Evolutionary conservation across 2,329 filamentous ascomycete genomes (phyloP), one percentile per base, ranked within the genome.

Genomic region (Thelonectria olida): DNA sequence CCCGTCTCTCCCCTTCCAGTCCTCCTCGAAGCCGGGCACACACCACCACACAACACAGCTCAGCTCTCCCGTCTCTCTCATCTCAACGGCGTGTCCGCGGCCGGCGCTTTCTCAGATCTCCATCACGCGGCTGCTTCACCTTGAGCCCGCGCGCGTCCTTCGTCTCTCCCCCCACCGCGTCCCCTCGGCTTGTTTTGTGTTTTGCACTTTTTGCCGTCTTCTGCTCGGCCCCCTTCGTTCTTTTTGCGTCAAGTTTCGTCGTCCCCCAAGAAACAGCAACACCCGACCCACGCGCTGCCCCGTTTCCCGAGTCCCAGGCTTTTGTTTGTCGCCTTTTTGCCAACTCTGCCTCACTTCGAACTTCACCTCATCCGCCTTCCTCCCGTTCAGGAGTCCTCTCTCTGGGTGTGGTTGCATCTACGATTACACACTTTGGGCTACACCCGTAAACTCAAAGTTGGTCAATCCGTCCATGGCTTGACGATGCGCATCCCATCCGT

Each of bases 401-500:
- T 45, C 36, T 41, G 47, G 58, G 58, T 57, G 58, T 61, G 58
- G 52, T 56, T 61, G 52, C 52, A 56, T 52, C 58, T 38, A 27
- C 27, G 53, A 23, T 19, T 45, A 50, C 51, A 34, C 50, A 45
- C 19, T 52, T 57, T 23, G 53, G 58, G 58, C 52, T 57, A 56
- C 61, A 42, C 56, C 61, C 58, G 54, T 56, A 50, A 53, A 63
- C 58, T 62, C 36, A 49, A 62, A 62, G 63, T 55, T 53, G 53
- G 48, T 61, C 50, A 19, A 23, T 51, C 47, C 55, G 66, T 68
- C 66, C 62, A 72, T 71, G 66, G 63, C 62, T 71, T 71, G 67
- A 75, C 67, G 67, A 75, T 75, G 74, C 67, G 64, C 67, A 67
- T 64, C 62, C 64, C 70, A 62, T 67, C 65, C 62, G 56, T 68